A percentile compares a stretch with the other conserved stretches of the same genome.
Evolutionary conservation across 2,329 filamentous ascomycete genomes (phyloP).

Genomic region (Cladosporium velox): DNA sequence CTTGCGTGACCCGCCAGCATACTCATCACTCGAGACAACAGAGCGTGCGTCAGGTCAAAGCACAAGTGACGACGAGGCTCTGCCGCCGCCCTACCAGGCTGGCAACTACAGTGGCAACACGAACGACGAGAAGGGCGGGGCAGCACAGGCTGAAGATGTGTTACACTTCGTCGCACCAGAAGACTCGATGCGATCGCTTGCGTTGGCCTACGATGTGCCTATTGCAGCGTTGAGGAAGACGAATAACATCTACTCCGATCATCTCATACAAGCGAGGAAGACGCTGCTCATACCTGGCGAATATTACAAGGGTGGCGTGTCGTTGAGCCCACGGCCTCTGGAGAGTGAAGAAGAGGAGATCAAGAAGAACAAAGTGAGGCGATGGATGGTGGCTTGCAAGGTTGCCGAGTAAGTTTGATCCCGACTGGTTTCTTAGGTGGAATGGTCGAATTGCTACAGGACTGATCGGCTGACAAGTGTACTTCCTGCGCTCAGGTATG

Average conservation of each 20-base stretch:
- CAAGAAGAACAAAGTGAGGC: conserved; percentile 68
- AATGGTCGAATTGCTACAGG: not conserved
- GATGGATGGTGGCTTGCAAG: conserved; percentile 79
- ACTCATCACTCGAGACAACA: conserved; percentile 42
- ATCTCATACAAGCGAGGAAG: conserved; percentile 67
- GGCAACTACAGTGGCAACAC: conserved; percentile 22
- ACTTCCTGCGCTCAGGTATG: conserved; percentile 52
- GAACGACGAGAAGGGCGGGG: conserved; percentile 35
- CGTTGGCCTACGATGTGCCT: conserved; percentile 71
- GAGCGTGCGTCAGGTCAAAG: conserved; percentile 40
- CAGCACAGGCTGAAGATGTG: conserved; percentile 59
- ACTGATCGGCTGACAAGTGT: conserved; percentile 44
- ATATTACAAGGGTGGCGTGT: conserved; percentile 67
- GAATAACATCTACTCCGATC: conserved; percentile 72
- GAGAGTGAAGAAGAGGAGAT: conserved; percentile 74
- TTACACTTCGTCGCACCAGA: conserved; percentile 74
- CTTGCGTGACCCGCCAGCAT: conserved; percentile 68
- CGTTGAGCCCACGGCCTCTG: conserved; percentile 69
- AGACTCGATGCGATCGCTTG: conserved; percentile 68
- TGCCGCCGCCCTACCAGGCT: conserved; percentile 49
- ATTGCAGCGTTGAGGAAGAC: conserved; percentile 61
- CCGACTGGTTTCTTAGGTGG: not conserved
- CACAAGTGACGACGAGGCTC: conserved; percentile 39
- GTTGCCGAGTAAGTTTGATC: conserved; percentile 64
- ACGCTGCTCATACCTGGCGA: conserved; percentile 72